Evolutionary conservation across 805 yeast genomes (phyloP).

Genomic region (Wickerhamiella allomyrinae): DNA sequence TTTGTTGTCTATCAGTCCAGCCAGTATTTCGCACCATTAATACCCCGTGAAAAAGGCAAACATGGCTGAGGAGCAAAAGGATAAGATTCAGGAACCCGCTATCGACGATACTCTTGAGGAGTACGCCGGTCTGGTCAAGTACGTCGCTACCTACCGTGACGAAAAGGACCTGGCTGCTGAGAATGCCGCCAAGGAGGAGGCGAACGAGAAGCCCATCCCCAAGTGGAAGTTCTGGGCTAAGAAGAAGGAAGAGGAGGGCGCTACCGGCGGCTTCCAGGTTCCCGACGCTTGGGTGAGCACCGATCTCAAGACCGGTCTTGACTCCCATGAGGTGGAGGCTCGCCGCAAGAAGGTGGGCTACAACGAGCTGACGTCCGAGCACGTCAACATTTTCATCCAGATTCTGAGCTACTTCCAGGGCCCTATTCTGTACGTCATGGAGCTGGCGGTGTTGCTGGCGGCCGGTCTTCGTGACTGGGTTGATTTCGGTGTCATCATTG

Average conservation of each 20-base stretch:
- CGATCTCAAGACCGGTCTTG: conserved; percentile 63
- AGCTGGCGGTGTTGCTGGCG: conserved; percentile 85
- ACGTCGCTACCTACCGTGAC: conserved; percentile 25
- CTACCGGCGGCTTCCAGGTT: conserved; percentile 27
- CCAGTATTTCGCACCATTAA: conserved; percentile 2
- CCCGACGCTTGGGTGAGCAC: conserved; percentile 77
- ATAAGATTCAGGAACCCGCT: conserved; percentile 23
- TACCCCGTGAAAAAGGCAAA: conserved; percentile 7
- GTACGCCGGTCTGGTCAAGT: conserved; percentile 25
- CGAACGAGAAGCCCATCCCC: conserved; percentile 47
- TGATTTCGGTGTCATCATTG: conserved; percentile 94
- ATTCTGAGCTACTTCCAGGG: conserved; percentile 79
- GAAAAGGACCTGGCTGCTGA: conserved; percentile 31
- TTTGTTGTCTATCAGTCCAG: conserved; percentile 1
- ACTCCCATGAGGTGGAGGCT: conserved; percentile 56
- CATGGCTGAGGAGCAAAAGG: conserved; percentile 19
- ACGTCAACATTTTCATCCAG: conserved; percentile 64
- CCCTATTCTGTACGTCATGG: conserved; percentile 93
- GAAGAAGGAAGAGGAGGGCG: conserved; percentile 35
- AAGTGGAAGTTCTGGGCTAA: conserved; percentile 41
- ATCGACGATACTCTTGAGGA: conserved; percentile 34
- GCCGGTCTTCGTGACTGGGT: conserved; percentile 97
- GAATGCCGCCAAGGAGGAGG: conserved; percentile 44
- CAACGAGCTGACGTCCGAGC: conserved; percentile 81
- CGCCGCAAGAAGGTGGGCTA: conserved; percentile 85